These are phyloP conservation scores for Cercospora nicotianae DNA, from an alignment of 2,329 filamentous ascomycete genomes.

Conservation along the genomic window DNA sequence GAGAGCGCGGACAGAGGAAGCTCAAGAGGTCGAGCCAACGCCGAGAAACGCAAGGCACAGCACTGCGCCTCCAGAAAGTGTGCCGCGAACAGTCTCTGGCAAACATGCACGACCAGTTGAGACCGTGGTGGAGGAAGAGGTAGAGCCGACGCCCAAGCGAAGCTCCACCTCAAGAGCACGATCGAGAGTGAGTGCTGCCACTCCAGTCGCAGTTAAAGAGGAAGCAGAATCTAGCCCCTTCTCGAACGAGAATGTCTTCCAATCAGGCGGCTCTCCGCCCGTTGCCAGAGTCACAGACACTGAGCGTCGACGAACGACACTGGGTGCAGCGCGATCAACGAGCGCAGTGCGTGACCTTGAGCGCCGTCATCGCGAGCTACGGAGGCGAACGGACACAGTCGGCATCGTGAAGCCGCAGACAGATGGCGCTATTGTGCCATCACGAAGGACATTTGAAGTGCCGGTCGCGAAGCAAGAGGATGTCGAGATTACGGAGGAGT, in stretches of 20 bases:
- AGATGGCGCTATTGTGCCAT: slow-evolving; percentile 55
- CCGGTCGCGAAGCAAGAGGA: slow-evolving; percentile 52
- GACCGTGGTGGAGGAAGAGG: slow-evolving; percentile 38
- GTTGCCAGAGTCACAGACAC: slow-evolving; percentile 54
- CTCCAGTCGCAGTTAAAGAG: slow-evolving; percentile 34
- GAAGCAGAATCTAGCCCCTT: slow-evolving; percentile 63
- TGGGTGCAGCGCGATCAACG: slow-evolving; percentile 39
- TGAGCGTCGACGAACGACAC: slow-evolving; percentile 57
- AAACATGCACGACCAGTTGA: slow-evolving; percentile 45
- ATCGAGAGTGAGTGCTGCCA: slow-evolving; percentile 26
- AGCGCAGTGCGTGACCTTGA: slow-evolving; percentile 40
- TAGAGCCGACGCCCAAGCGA: slow-evolving; percentile 30
- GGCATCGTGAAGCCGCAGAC: slow-evolving; percentile 52
- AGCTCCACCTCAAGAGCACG: slow-evolving; percentile 25
- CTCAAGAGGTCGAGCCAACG: slow-evolving; percentile 34
- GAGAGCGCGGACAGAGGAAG: slow-evolving; percentile 43
- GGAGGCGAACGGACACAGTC: slow-evolving; percentile 47
- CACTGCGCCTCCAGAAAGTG: slow-evolving; percentile 37
- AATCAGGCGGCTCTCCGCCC: slow-evolving; percentile 46
- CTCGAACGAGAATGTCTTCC: slow-evolving; percentile 88
- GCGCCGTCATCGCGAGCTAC: slow-evolving; percentile 45
- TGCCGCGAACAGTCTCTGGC: slow-evolving; percentile 40
- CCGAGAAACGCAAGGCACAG: slow-evolving; percentile 35
- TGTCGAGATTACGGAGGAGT: slow-evolving; percentile 74
- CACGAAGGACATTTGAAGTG: slow-evolving; percentile 61